phyloP scores from a whole-genome alignment of 2,329 filamentous ascomycete genomes.

The Trichoderma arundinaceum region DNA sequence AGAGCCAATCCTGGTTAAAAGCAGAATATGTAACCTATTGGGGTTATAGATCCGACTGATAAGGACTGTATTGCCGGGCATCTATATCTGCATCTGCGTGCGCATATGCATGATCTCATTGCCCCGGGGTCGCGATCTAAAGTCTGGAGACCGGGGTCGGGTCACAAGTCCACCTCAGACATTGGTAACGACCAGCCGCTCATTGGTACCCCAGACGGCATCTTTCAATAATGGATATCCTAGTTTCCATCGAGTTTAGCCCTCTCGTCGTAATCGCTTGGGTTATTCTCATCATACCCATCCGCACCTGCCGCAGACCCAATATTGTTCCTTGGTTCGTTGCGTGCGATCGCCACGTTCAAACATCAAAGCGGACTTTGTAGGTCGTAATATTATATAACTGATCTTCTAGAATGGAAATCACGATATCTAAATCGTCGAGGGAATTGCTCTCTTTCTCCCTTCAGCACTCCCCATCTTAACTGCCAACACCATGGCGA shows the following conservation, averaged over 20 bases:
- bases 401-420: background rate
- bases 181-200: background rate
- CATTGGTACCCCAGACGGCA: conserved; percentile 6
- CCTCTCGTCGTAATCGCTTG: conserved; percentile 30
- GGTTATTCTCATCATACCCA: conserved; percentile 28
- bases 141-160: background rate
- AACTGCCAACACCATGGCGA: conserved; percentile 28
- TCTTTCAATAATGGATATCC: background rate
- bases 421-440: conserved; percentile 2
- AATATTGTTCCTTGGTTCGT: conserved; percentile 17
- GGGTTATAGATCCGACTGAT: background rate
- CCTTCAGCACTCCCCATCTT: background rate
- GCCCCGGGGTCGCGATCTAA: conserved; percentile 10
- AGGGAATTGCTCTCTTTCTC: background rate
- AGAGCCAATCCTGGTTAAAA: background rate
- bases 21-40: background rate
- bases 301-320: conserved; percentile 14
- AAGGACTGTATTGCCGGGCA: background rate
- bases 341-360: conserved; percentile 26
- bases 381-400: conserved; percentile 14
- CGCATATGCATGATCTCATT: conserved; percentile 23
- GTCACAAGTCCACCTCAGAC: conserved; percentile 2
- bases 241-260: conserved; percentile 26
- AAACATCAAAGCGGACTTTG: conserved; percentile 2
- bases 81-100: background rate